phyloP scores from a whole-genome alignment of 495 filamentous ascomycete species.

The Hyaloscypha bicolor region DNA sequence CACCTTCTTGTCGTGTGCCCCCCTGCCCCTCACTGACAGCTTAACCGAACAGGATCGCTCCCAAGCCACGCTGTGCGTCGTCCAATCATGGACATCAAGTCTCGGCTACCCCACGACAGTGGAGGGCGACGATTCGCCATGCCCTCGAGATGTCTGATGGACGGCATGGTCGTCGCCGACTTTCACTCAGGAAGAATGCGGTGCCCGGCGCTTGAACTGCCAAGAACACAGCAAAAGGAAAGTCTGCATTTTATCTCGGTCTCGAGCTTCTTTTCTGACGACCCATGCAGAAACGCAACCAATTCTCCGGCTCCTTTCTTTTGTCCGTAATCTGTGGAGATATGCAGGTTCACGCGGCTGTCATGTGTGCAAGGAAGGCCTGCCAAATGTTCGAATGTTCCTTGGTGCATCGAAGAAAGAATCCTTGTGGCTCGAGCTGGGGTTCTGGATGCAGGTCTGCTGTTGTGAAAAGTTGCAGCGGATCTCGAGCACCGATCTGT shows the following conservation, averaged over 20 bases:
- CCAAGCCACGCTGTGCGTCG: slow-evolving; percentile 1
- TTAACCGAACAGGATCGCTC: background rate
- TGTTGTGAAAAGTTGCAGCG: background rate
- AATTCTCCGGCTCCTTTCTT: background rate
- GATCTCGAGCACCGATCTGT: background rate
- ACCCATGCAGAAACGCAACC: background rate
- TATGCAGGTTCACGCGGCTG: slow-evolving; percentile 14
- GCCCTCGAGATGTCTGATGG: background rate
- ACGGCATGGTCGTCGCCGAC: background rate
- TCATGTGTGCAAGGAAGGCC: background rate
- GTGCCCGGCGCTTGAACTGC: background rate
- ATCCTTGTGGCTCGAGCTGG: background rate
- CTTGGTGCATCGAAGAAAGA: background rate
- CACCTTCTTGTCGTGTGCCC: background rate
- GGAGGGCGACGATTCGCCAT: background rate
- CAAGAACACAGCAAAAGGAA: slow-evolving; percentile 2
- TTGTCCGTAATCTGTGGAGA: slow-evolving; percentile 7
- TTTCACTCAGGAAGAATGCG: background rate
- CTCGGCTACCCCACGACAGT: background rate
- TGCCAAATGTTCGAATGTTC: background rate
- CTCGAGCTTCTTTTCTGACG: background rate
- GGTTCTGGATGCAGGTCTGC: background rate
- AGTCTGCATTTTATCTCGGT: background rate
- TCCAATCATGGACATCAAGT: slow-evolving; percentile 3
- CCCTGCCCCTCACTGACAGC: slow-evolving; percentile 5